A percentile compares a stretch with the other conserved stretches of the same genome.
Evolutionary conservation across 257 asterid species (phyloP).

Genomic region (Nicotiana benthamiana): DNA sequence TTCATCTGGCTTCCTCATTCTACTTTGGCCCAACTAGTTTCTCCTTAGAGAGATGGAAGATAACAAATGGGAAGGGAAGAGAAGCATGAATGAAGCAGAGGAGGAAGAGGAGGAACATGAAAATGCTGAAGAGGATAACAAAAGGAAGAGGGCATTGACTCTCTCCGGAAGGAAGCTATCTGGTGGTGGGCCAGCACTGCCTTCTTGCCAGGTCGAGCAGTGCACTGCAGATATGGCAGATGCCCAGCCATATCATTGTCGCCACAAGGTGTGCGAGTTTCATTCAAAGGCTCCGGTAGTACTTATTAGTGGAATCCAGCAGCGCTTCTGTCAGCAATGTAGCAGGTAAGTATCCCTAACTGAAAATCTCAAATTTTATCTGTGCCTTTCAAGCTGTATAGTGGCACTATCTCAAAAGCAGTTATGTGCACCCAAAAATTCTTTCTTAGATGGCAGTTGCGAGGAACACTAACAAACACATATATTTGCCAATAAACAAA

Average conservation of each 20-base stretch:
- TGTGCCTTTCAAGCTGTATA: background rate
- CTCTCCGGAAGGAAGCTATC: conserved; percentile 32
- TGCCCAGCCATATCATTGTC: conserved; percentile 71
- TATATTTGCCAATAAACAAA: background rate
- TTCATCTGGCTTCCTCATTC: conserved; percentile 25
- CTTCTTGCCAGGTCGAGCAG: conserved; percentile 60
- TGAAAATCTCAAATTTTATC: background rate
- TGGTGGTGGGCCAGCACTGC: conserved; percentile 37
- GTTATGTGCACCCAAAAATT: background rate
- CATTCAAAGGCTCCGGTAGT: conserved; percentile 79
- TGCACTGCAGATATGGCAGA: conserved; percentile 55
- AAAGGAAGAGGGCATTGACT: conserved; percentile 39
- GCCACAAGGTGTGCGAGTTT: conserved; percentile 76
- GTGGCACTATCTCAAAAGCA: background rate
- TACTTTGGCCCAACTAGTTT: conserved; percentile 14
- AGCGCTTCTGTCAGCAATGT: conserved; percentile 98
- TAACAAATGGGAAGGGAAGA: conserved; percentile 50
- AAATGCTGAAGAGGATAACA: conserved; percentile 42
- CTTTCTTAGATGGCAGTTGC: background rate
- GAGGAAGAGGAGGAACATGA: conserved; percentile 52
- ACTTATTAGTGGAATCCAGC: conserved; percentile 39
- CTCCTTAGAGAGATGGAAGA: conserved; percentile 43
- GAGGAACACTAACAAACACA: background rate
- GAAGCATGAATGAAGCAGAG: conserved; percentile 27
- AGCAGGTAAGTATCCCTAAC: conserved; percentile 56